Evolutionary conservation across 2,329 filamentous ascomycete genomes (phyloP).

Genomic region (Penicillium psychrosexuale): DNA sequence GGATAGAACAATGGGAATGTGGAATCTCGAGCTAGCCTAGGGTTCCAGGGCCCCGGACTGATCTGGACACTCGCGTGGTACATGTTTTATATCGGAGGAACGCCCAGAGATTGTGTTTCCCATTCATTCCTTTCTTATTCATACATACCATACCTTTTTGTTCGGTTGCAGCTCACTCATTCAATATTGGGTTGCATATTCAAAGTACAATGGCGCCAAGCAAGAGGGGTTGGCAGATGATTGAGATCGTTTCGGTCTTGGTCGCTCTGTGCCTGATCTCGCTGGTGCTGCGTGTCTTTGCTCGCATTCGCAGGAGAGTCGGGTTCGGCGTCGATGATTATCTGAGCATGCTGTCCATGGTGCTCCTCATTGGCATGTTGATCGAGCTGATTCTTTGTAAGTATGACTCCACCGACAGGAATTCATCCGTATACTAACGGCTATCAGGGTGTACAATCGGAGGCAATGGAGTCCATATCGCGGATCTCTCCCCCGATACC

Average conservation of each 20-base stretch:
- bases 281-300: constrained; percentile 26
- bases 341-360: constrained; percentile 26
- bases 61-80: not conserved
- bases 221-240: constrained; percentile 28
- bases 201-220: constrained; percentile 25
- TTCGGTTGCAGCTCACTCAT: not conserved
- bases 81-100: constrained; percentile 1
- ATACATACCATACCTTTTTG: not conserved
- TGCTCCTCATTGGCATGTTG: constrained; percentile 30
- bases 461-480: constrained; percentile 29
- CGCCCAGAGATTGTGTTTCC: not conserved
- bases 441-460: constrained; percentile 33
- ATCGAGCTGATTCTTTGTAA: constrained; percentile 32
- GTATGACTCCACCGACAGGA: not conserved
- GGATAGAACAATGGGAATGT: not conserved
- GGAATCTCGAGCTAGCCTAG: not conserved
- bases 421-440: constrained; percentile 9
- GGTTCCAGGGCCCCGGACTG: not conserved
- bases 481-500: constrained; percentile 19
- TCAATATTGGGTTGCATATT: not conserved
- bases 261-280: constrained; percentile 27
- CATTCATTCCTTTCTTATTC: constrained; percentile 14
- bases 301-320: constrained; percentile 29
- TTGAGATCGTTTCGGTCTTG: constrained; percentile 31
- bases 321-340: constrained; percentile 33